phyloP scores from a whole-genome alignment of 495 filamentous ascomycete genomes.

The Penicillium soppii region DNA sequence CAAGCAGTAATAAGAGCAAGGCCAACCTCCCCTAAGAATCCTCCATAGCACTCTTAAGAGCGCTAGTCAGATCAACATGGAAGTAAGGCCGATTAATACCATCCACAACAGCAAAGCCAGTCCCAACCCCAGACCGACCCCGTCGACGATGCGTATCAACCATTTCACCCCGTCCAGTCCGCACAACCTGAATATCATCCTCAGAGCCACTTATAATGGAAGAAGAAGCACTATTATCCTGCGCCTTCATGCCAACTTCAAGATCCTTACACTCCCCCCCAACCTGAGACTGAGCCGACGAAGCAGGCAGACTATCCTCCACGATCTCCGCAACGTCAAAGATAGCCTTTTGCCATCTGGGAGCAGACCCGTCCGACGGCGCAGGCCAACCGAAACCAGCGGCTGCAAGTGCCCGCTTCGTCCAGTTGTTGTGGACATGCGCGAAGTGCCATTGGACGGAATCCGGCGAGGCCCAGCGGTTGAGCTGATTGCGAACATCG shows the following conservation, averaged over 20 bases:
- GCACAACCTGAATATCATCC: slow-evolving; percentile 6
- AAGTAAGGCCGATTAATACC: slow-evolving; percentile 85
- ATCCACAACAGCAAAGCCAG: slow-evolving; percentile 21
- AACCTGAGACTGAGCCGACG: not conserved
- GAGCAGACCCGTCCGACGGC: slow-evolving; percentile 40
- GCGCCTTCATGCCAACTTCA: slow-evolving; percentile 36
- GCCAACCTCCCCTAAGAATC: slow-evolving; percentile 40
- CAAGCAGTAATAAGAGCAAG: not conserved
- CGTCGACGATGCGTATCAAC: slow-evolving; percentile 11
- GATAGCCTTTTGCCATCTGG: slow-evolving; percentile 69
- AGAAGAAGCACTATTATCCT: slow-evolving; percentile 2
- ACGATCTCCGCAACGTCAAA: slow-evolving; percentile 87
- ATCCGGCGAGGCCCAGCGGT: slow-evolving; percentile 76
- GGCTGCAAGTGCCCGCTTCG: slow-evolving; percentile 82
- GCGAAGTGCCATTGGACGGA: slow-evolving; percentile 92
- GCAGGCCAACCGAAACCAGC: slow-evolving; percentile 87
- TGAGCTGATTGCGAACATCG: slow-evolving; percentile 93
- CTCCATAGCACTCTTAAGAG: slow-evolving; percentile 78
- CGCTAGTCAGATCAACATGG: slow-evolving; percentile 87
- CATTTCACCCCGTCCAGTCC: not conserved
- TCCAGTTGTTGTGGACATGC: slow-evolving; percentile 90
- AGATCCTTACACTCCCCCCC: slow-evolving; percentile 30
- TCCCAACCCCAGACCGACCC: slow-evolving; percentile 57
- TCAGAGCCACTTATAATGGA: slow-evolving; percentile 16
- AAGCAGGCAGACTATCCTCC: slow-evolving; percentile 32